phyloP scores from a whole-genome alignment of 2,329 filamentous ascomycete species.

The Fusarium begoniae region DNA sequence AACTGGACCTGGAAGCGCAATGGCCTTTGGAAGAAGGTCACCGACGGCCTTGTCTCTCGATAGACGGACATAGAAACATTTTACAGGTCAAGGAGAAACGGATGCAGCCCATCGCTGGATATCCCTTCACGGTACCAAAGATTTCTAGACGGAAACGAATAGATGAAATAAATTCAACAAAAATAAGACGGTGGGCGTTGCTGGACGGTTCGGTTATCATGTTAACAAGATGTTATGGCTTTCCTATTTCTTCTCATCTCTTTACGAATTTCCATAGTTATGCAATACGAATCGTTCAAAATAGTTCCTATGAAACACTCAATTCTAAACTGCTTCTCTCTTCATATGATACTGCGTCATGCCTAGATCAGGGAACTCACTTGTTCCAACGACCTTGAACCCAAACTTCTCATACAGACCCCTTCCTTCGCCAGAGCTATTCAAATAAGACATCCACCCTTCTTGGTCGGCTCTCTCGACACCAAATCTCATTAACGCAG shows the following conservation, averaged over 20 bases:
- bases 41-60: slow-evolving; percentile 38
- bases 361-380: slow-evolving; percentile 32
- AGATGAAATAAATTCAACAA: slow-evolving; percentile 21
- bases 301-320: background rate
- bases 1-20: slow-evolving; percentile 72
- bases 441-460: slow-evolving; percentile 42
- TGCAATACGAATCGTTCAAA: slow-evolving; percentile 20
- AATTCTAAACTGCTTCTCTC: slow-evolving; percentile 27
- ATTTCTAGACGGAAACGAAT: slow-evolving; percentile 24
- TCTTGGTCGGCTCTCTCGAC: slow-evolving; percentile 43
- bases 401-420: slow-evolving; percentile 44
- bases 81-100: slow-evolving; percentile 1
- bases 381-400: slow-evolving; percentile 38
- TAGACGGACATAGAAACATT: slow-evolving; percentile 16
- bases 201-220: slow-evolving; percentile 15
- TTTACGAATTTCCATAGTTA: slow-evolving; percentile 26
- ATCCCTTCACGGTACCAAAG: background rate
- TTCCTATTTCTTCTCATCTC: slow-evolving; percentile 26
- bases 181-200: slow-evolving; percentile 36
- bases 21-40: slow-evolving; percentile 49
- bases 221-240: slow-evolving; percentile 24
- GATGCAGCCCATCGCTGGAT: background rate
- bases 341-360: slow-evolving; percentile 45
- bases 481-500: slow-evolving; percentile 47
- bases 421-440: slow-evolving; percentile 41